phyloP scores from a whole-genome alignment of 225 moss, liverwort and hornwort species.

The Pseudisothecium myosuroides region DNA sequence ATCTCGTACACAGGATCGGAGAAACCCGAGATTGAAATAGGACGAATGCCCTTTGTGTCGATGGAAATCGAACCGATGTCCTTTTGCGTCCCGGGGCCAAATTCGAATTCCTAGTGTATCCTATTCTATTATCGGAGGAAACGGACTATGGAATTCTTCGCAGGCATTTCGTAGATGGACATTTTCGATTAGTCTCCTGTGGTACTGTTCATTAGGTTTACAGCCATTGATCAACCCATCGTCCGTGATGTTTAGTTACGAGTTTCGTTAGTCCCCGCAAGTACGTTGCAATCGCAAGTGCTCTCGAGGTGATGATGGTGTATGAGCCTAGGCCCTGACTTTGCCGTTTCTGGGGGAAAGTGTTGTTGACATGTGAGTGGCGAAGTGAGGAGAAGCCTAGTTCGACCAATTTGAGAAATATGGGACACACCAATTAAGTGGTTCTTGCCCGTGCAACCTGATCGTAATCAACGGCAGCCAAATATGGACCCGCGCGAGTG shows the following conservation, averaged over 20 bases:
- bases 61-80: neutral
- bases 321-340: neutral
- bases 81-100: too few relatives aligned
- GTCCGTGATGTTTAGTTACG: neutral
- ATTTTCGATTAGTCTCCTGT: neutral
- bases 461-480: neutral
- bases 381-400: neutral
- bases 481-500: neutral
- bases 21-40: too few relatives aligned
- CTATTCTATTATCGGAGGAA: neutral
- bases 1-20: neutral
- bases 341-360: neutral
- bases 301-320: neutral
- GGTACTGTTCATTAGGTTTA: neutral
- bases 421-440: neutral
- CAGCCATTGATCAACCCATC: too few relatives aligned
- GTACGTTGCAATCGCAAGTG: neutral
- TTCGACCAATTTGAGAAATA: neutral
- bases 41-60: too few relatives aligned
- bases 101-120: neutral
- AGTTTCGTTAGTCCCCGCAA: too few relatives aligned
- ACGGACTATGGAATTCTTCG: neutral
- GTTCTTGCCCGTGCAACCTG: neutral
- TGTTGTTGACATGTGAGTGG: neutral
- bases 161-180: neutral